A percentile compares a stretch with the other conserved stretches of the same genome.
phyloP scores from a whole-genome alignment of 176 grass and related monocot genomes.

The Avena atlantica region DNA sequence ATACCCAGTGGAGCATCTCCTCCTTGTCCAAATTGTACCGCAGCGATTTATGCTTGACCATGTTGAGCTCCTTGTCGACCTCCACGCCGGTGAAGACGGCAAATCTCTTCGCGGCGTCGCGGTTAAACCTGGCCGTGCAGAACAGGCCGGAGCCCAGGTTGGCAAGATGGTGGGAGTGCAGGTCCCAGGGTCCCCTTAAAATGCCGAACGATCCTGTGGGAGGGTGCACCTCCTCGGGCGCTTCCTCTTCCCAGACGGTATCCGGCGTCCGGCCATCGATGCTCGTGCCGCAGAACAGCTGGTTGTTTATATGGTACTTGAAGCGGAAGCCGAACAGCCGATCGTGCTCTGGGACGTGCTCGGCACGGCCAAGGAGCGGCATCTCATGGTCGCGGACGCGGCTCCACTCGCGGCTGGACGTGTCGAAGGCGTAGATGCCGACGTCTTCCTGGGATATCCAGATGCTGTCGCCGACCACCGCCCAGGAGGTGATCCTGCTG shows the following conservation, averaged over 20 bases:
- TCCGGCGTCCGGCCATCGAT: neutral
- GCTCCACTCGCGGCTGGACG: neutral
- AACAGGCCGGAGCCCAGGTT: neutral
- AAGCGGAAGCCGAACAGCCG: neutral
- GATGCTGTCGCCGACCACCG: neutral
- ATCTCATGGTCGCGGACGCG: neutral
- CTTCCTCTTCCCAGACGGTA: neutral
- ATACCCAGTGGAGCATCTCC: neutral
- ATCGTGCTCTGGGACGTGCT: neutral
- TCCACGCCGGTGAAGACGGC: neutral
- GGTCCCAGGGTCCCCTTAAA: neutral
- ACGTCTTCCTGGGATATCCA: neutral
- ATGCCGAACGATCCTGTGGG: no score
- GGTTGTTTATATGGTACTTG: neutral
- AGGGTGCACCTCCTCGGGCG: neutral
- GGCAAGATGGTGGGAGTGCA: neutral
- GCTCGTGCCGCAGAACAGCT: neutral
- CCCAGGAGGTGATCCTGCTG: neutral
- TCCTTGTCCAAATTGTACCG: neutral
- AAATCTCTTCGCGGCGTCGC: neutral
- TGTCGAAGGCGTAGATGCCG: neutral
- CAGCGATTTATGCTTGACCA: neutral
- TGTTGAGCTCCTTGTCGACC: neutral
- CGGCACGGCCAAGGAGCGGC: neutral
- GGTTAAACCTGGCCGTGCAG: neutral